Percentiles rank a stretch among this genome's conserved stretches.
Evolutionary conservation across 768 basidiomycete genomes (phyloP).

Genomic region (Collybia nuda): DNA sequence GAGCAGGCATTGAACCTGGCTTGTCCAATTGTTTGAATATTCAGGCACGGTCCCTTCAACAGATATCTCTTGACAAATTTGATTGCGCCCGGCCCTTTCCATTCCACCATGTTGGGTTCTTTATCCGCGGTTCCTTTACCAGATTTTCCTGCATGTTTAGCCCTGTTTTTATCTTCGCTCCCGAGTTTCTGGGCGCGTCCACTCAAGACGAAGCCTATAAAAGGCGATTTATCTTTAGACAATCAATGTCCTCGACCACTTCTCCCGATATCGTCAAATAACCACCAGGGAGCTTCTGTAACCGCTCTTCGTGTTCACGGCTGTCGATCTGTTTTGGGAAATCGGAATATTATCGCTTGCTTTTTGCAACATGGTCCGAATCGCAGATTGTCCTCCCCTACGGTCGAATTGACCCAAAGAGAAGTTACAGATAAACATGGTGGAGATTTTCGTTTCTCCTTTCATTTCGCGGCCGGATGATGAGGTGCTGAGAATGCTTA

Average conservation of each 20-base stretch:
- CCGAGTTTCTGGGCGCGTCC: slow-evolving; percentile 4
- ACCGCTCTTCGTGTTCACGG: not conserved
- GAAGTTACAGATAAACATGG: too few species aligned
- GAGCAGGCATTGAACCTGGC: not conserved
- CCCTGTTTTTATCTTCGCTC: slow-evolving; percentile 4
- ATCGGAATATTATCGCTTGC: too few species aligned
- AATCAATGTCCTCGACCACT: slow-evolving; percentile 4
- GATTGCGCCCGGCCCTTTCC: not conserved
- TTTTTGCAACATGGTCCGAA: not conserved
- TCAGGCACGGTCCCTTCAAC: not conserved
- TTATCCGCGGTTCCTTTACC: slow-evolving; percentile 2
- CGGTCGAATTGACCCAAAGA: not conserved
- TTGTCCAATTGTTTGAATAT: too few species aligned
- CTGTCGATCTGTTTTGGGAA: not conserved
- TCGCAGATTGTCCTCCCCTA: not conserved
- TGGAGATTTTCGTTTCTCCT: too few species aligned
- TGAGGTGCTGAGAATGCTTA: too few species aligned
- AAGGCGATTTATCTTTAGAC: slow-evolving; percentile 5
- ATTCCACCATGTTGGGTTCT: not conserved
- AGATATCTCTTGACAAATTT: not conserved
- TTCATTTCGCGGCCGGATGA: too few species aligned
- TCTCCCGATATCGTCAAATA: not conserved
- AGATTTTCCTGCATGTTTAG: not conserved
- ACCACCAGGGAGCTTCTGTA: not conserved
- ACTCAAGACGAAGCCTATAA: slow-evolving; percentile 5